Evolutionary conservation across 192 early-diverging fungal species (phyloP).

Genomic region (Chytriomyces hyalinus): DNA sequence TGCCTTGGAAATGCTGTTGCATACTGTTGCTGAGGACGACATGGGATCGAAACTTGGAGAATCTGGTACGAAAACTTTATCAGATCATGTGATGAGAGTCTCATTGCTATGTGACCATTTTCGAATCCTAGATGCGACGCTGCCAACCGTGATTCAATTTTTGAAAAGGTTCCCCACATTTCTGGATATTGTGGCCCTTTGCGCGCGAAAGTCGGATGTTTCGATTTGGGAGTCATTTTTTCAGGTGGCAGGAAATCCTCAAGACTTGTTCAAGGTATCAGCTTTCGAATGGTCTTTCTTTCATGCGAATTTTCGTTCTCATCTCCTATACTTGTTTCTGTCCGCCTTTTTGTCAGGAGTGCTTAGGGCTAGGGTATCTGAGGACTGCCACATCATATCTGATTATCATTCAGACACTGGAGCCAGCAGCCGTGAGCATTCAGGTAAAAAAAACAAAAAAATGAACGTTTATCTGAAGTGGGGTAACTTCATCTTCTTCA

Average conservation of each 20-base stretch:
- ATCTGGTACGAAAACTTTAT: too few relatives aligned
- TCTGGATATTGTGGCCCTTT: constrained; percentile 89
- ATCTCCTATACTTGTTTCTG: constrained; percentile 3
- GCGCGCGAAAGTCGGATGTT: constrained; percentile 96
- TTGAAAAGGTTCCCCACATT: constrained; percentile 79
- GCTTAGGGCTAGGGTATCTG: constrained; percentile 69
- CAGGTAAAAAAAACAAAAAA: constrained; percentile 44
- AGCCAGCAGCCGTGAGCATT: constrained; percentile 68
- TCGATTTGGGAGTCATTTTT: constrained; percentile 91
- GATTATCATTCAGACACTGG: constrained; percentile 90
- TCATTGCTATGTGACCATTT: too few relatives aligned
- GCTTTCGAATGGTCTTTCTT: neutral
- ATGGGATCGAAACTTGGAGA: constrained; percentile 49
- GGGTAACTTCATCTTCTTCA: neutral
- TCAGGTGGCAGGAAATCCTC: constrained; percentile 80
- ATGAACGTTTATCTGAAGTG: neutral
- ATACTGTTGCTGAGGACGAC: constrained; percentile 86
- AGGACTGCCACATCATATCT: constrained; percentile 91
- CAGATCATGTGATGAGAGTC: too few relatives aligned
- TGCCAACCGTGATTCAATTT: constrained; percentile 76
- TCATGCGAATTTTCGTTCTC: constrained; percentile 2
- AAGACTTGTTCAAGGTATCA: constrained; percentile 79
- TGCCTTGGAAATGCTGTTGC: constrained; percentile 89
- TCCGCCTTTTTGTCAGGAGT: constrained; percentile 50
- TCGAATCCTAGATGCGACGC: constrained; percentile 48